These are phyloP conservation scores for Kwoniella shandongensis DNA, from an alignment of 768 basidiomycete genomes.

Conservation along the genomic window DNA sequence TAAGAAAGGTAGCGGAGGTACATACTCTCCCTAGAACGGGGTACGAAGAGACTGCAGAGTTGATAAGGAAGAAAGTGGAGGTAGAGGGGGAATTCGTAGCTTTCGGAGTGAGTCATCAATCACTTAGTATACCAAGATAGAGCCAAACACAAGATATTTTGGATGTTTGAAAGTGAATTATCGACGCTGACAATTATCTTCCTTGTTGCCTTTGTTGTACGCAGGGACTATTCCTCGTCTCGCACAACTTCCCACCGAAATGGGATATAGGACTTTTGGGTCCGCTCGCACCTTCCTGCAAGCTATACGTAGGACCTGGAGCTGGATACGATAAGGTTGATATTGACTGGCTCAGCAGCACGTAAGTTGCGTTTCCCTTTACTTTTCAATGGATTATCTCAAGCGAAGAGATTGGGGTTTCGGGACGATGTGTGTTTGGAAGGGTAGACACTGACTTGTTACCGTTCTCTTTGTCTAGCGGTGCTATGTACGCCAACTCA, in stretches of 20 bases:
- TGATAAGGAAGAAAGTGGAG: constrained; percentile 19
- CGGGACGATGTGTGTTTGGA: background rate
- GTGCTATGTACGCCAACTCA: constrained; percentile 36
- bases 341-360: constrained; percentile 47
- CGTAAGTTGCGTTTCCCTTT: constrained; percentile 22
- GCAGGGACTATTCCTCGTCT: constrained; percentile 17
- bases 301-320: constrained; percentile 30
- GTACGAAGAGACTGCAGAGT: constrained; percentile 11
- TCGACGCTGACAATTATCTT: too few species aligned
- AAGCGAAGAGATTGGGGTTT: too few species aligned
- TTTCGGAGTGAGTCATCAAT: constrained; percentile 25
- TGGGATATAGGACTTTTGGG: constrained; percentile 22
- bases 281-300: constrained; percentile 27
- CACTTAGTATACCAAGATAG: background rate
- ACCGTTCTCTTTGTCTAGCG: constrained; percentile 18
- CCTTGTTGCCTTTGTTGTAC: too few species aligned
- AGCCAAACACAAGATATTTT: background rate
- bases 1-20: constrained; percentile 27
- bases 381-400: constrained; percentile 7
- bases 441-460: too few species aligned
- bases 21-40: constrained; percentile 20
- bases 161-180: too few species aligned
- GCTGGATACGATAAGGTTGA: constrained; percentile 54
- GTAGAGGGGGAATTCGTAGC: constrained; percentile 29
- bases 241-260: constrained; percentile 19